Conservation (phyloP, 2,329 filamentous ascomycete species). For the Cladorrhinum sp. region DNA sequence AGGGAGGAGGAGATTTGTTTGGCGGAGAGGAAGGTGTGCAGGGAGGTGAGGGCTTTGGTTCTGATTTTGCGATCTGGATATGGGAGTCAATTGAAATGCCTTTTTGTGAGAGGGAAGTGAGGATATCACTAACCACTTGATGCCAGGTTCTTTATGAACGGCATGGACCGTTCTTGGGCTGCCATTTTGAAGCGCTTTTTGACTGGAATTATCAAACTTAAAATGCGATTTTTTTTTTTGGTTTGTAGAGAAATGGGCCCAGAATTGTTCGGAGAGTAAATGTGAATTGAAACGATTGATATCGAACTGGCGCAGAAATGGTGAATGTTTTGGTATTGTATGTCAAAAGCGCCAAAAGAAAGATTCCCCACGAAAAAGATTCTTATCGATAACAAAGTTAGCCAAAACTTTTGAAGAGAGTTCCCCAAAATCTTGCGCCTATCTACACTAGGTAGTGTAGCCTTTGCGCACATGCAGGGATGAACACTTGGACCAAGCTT, state of each 20-base stretch:
- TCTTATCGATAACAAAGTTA: background rate
- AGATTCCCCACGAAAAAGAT: background rate
- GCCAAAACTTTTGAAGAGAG: too few relatives aligned
- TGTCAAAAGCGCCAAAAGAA: background rate
- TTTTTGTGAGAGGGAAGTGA: background rate
- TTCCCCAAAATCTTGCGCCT: background rate
- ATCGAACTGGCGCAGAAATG: background rate
- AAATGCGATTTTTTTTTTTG: background rate
- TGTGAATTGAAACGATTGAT: background rate
- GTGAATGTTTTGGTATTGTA: background rate
- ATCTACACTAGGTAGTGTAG: too few relatives aligned
- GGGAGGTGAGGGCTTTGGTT: slow-evolving; percentile 71
- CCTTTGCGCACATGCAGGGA: background rate
- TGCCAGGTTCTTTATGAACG: slow-evolving; percentile 79
- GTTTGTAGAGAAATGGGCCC: background rate
- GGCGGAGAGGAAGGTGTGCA: slow-evolving; percentile 72
- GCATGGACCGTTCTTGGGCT: slow-evolving; percentile 51
- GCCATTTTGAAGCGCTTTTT: slow-evolving; percentile 34
- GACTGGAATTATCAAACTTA: background rate
- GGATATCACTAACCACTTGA: slow-evolving; percentile 66
- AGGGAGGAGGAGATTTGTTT: slow-evolving; percentile 53
- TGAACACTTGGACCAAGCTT: background rate
- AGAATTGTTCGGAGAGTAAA: background rate
- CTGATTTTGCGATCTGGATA: slow-evolving; percentile 69
- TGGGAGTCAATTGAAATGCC: background rate